These are phyloP conservation scores for Neofusicoccum kwambonambiense DNA, from an alignment of 2,329 filamentous ascomycete species.

Conservation along the genomic window DNA sequence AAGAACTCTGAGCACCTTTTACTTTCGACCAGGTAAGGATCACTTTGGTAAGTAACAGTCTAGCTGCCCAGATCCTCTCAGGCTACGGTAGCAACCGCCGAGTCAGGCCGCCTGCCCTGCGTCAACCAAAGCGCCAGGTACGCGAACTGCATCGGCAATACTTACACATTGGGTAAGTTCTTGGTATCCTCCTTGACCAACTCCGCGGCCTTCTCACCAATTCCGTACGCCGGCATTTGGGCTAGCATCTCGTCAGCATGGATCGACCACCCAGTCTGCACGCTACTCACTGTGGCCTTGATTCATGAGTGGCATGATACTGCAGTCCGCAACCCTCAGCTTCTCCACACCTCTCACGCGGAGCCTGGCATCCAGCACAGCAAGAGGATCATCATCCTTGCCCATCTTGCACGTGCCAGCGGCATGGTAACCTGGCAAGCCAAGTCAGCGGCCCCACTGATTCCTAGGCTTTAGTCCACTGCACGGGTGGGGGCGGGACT, in stretches of 20 bases:
- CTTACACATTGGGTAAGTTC: not conserved
- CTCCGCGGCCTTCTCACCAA: slow-evolving; percentile 33
- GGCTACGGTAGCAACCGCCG: not conserved
- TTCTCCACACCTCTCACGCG: not conserved
- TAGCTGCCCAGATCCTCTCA: too few relatives aligned
- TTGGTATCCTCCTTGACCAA: slow-evolving; percentile 31
- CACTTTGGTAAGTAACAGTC: too few relatives aligned
- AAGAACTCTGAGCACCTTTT: too few relatives aligned
- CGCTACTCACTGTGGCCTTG: slow-evolving; percentile 27
- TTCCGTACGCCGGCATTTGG: slow-evolving; percentile 37
- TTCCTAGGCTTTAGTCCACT: too few relatives aligned
- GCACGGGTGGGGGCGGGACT: not conserved
- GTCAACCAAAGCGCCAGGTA: not conserved
- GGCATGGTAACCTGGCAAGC: not conserved
- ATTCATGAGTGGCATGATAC: slow-evolving; percentile 28
- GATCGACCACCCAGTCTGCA: not conserved
- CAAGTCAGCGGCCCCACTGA: not conserved
- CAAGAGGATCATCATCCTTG: not conserved
- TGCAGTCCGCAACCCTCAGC: slow-evolving; percentile 32
- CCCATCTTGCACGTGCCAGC: slow-evolving; percentile 17
- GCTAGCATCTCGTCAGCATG: slow-evolving; percentile 18
- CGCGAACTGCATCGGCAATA: not conserved
- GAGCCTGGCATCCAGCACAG: not conserved
- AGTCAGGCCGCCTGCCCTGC: not conserved
- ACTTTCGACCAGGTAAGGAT: too few relatives aligned